phyloP scores from a whole-genome alignment of 2,329 filamentous ascomycete species.

The Fusarium caatingaense region DNA sequence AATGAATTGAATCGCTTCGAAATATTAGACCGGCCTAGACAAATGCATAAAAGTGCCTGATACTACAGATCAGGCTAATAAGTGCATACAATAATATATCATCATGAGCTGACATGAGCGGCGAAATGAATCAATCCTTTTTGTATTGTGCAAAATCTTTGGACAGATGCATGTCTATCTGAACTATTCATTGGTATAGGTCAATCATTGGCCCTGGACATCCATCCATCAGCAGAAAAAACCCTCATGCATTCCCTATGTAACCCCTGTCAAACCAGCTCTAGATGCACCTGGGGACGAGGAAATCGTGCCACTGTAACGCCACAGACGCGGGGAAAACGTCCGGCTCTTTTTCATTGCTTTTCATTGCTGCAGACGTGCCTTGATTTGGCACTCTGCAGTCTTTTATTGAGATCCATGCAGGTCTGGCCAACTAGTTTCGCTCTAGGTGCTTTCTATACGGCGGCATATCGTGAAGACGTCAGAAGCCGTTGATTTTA shows the following conservation, averaged over 20 bases:
- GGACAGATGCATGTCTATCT: constrained; percentile 14
- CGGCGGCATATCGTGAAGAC: constrained; percentile 1
- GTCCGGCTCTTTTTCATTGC: constrained; percentile 15
- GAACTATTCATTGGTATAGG: constrained; percentile 27
- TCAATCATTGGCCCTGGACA: constrained; percentile 6
- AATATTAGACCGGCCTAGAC: constrained; percentile 16
- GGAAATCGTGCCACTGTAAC: constrained; percentile 47
- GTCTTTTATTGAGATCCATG: constrained; percentile 3
- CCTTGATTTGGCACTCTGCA: constrained; percentile 32
- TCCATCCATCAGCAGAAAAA: constrained; percentile 16
- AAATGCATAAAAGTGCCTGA: constrained; percentile 15
- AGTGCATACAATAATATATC: constrained; percentile 35
- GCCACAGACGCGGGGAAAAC: constrained; percentile 39
- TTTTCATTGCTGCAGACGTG: constrained; percentile 28
- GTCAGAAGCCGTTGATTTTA: constrained; percentile 19
- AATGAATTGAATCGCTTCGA: constrained; percentile 28
- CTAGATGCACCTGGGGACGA: constrained; percentile 35
- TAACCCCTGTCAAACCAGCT: constrained; percentile 30
- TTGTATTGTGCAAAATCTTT: constrained; percentile 24
- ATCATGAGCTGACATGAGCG: constrained; percentile 39
- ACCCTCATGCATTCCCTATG: constrained; percentile 12
- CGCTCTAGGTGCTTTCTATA: background rate
- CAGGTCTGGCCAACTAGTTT: constrained; percentile 11
- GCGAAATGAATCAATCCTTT: constrained; percentile 37
- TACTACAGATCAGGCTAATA: constrained; percentile 23